These are phyloP conservation scores for Adansonia madagascariensis DNA, from an alignment of 441 rosid species.

Conservation along the genomic window DNA sequence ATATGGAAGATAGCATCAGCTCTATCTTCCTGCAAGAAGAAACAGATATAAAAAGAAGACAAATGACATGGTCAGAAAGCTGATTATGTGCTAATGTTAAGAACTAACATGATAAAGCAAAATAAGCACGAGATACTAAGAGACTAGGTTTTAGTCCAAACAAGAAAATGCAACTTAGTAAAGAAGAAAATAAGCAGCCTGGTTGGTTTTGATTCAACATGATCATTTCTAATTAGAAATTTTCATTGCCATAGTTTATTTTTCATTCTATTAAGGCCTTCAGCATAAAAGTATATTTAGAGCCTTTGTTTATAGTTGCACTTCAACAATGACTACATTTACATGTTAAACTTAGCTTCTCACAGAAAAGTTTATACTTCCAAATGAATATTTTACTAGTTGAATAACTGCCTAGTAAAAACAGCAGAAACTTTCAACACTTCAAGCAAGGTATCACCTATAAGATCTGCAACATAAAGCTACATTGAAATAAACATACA, in stretches of 20 bases:
- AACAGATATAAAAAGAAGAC: slow-evolving; percentile 19
- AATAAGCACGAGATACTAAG: slow-evolving; percentile 15
- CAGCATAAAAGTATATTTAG: background rate
- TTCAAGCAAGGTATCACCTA: background rate
- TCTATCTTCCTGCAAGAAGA: slow-evolving; percentile 62
- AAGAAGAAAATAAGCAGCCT: background rate
- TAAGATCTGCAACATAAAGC: background rate
- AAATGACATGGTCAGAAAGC: slow-evolving; percentile 8
- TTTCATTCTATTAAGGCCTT: background rate
- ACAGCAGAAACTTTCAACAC: slow-evolving; percentile 4
- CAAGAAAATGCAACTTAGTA: slow-evolving; percentile 20
- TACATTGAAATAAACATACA: slow-evolving; percentile 13
- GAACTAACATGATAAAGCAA: slow-evolving; percentile 20
- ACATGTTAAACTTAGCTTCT: background rate
- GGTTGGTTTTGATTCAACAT: slow-evolving; percentile 11
- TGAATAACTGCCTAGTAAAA: background rate
- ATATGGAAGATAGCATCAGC: slow-evolving; percentile 50
- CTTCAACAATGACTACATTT: background rate
- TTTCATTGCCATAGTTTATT: background rate
- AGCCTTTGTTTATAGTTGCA: slow-evolving; percentile 13
- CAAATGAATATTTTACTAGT: slow-evolving; percentile 6
- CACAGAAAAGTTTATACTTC: slow-evolving; percentile 6
- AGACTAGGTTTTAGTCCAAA: slow-evolving; percentile 18
- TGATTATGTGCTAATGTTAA: slow-evolving; percentile 13
- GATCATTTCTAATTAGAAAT: background rate